Conservation (phyloP, 495 filamentous ascomycete species). For the Hypoxylon lienhwacheense region DNA sequence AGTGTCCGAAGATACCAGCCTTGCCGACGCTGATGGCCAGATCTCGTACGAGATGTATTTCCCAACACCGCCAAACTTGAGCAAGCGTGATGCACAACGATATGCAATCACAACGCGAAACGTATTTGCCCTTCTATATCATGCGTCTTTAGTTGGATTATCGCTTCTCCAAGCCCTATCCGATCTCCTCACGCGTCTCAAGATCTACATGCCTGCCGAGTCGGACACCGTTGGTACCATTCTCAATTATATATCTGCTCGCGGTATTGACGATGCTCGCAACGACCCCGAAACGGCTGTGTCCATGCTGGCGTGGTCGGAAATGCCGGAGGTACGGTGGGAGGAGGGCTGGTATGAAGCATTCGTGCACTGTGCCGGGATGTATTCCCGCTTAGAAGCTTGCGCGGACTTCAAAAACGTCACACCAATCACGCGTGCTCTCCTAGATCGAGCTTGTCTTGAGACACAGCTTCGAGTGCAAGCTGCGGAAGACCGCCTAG, state of each 20-base stretch:
- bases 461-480: conserved; percentile 65
- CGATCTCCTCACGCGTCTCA: conserved; percentile 59
- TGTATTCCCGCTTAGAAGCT: conserved; percentile 59
- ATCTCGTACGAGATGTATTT: conserved; percentile 64
- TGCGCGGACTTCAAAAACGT: conserved; percentile 60
- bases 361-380: conserved; percentile 68
- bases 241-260: conserved; percentile 57
- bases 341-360: conserved; percentile 68
- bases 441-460: conserved; percentile 63
- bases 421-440: conserved; percentile 63
- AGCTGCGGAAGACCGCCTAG: conserved; percentile 60
- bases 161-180: conserved; percentile 60
- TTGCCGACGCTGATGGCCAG: conserved; percentile 50
- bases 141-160: conserved; percentile 60
- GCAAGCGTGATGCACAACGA: conserved; percentile 51
- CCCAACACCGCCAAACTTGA: conserved; percentile 49
- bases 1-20: conserved; percentile 47
- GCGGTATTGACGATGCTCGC: conserved; percentile 67
- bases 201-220: conserved; percentile 54
- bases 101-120: conserved; percentile 65
- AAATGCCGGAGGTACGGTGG: conserved; percentile 61
- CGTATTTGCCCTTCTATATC: conserved; percentile 62
- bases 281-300: conserved; percentile 64
- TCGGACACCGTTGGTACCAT: conserved; percentile 53
- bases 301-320: conserved; percentile 65